A percentile compares a stretch with the other conserved stretches of the same genome.
Evolutionary conservation across 2,329 filamentous ascomycete species (phyloP).

Genomic region (Fusarium pseudocircinatum): DNA sequence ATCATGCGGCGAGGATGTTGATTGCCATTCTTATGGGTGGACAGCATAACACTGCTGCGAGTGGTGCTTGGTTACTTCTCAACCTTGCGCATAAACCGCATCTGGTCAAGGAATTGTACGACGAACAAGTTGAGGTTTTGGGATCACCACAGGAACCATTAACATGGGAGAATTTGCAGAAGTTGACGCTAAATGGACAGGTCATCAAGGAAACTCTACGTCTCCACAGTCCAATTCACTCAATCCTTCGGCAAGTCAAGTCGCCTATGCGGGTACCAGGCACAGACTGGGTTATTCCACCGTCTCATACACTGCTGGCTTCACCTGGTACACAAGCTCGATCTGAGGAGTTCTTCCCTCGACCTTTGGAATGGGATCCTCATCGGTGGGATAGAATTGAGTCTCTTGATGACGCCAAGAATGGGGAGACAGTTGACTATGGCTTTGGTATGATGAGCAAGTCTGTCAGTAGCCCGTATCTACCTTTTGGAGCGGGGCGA

Average conservation of each 20-base stretch:
- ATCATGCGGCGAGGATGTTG: constrained; percentile 90
- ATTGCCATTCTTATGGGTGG: constrained; percentile 92
- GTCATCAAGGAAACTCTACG: constrained; percentile 92
- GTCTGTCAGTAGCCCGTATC: constrained; percentile 86
- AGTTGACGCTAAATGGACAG: constrained; percentile 81
- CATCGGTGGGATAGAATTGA: constrained; percentile 79
- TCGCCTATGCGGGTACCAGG: constrained; percentile 83
- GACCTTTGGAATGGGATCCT: constrained; percentile 85
- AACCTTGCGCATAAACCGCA: constrained; percentile 81
- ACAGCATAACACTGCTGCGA: constrained; percentile 87
- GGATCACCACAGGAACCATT: constrained; percentile 78
- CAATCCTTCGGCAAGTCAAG: constrained; percentile 91
- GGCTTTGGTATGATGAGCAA: constrained; percentile 95
- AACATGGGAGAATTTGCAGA: constrained; percentile 78
- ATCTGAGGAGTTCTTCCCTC: constrained; percentile 78
- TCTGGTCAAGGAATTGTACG: constrained; percentile 80
- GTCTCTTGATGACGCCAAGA: constrained; percentile 55
- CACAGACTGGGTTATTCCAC: constrained; percentile 83
- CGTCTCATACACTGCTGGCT: constrained; percentile 82
- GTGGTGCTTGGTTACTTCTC: constrained; percentile 83
- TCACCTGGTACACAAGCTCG: constrained; percentile 83
- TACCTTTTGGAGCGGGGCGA: constrained; percentile 93
- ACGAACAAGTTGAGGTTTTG: constrained; percentile 78
- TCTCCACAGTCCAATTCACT: constrained; percentile 91
- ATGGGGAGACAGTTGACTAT: constrained; percentile 84